Percentiles rank a stretch among this genome's conserved stretches.
Conservation (phyloP, 805 yeast species). For the Saccharomycopsis olivae region DNA sequence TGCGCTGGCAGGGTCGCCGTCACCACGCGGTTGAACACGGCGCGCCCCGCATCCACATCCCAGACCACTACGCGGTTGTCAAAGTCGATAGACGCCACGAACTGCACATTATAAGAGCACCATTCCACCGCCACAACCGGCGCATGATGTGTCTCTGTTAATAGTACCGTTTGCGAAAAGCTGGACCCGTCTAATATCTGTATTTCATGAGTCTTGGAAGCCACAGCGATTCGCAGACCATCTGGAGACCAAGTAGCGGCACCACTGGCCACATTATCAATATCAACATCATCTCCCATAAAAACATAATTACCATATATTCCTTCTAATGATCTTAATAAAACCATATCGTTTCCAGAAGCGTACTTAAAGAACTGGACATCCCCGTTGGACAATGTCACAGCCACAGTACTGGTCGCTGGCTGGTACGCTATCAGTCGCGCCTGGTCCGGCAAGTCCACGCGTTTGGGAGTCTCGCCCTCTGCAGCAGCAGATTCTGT, state of each 20-base stretch:
- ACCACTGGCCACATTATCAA: conserved; percentile 26
- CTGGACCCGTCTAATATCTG: no score
- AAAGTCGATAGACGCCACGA: conserved; percentile 48
- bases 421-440: conserved; percentile 44
- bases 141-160: conserved; percentile 17
- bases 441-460: conserved; percentile 42
- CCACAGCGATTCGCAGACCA: background rate
- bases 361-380: conserved; percentile 38
- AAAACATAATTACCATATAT: conserved; percentile 29
- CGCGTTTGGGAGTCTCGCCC: conserved; percentile 21
- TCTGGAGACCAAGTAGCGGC: conserved; percentile 39
- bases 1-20: no score
- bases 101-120: conserved; percentile 47
- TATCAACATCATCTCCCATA: conserved; percentile 27
- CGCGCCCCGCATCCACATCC: no score
- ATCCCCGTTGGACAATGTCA: conserved; percentile 50
- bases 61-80: conserved; percentile 45
- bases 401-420: conserved; percentile 45
- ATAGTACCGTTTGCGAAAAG: no score
- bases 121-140: conserved; percentile 42
- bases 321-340: conserved; percentile 20
- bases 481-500: no score
- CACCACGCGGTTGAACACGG: no score
- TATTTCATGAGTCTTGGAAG: no score
- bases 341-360: background rate